phyloP scores from a whole-genome alignment of 2,329 filamentous ascomycete species.

The Laburnicola sp. region DNA sequence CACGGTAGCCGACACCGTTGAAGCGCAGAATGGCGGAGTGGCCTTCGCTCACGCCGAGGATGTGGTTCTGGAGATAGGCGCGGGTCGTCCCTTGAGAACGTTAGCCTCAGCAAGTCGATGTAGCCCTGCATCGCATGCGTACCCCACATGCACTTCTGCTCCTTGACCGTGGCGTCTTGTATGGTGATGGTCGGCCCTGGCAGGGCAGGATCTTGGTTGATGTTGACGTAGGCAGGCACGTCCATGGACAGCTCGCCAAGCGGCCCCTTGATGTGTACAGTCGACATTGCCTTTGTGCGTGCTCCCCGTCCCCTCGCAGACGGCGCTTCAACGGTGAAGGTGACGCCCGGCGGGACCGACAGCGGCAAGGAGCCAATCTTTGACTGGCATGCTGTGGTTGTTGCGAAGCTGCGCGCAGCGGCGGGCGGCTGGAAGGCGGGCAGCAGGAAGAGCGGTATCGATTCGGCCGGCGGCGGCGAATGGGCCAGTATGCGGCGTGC shows the following conservation, averaged over 20 bases:
- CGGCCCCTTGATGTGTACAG: conserved; percentile 77
- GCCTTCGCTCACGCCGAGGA: conserved; percentile 93
- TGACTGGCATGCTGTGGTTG: conserved; percentile 67
- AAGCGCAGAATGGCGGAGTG: conserved; percentile 91
- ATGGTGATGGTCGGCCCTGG: conserved; percentile 71
- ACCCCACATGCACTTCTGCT: conserved; percentile 98
- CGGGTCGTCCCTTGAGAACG: conserved; percentile 73
- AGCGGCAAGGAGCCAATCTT: conserved; percentile 76
- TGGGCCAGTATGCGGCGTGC: conserved; percentile 60
- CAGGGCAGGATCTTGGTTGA: conserved; percentile 67
- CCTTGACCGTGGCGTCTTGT: conserved; percentile 66
- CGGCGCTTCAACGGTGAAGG: conserved; percentile 68
- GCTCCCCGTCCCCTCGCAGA: conserved; percentile 63
- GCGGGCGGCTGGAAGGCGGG: conserved; percentile 64
- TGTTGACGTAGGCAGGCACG: conserved; percentile 75
- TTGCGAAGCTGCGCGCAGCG: conserved; percentile 67
- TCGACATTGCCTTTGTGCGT: conserved; percentile 64
- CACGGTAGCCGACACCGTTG: conserved; percentile 94
- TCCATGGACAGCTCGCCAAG: conserved; percentile 76
- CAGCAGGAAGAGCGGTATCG: conserved; percentile 72
- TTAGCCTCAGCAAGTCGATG: conserved; percentile 8
- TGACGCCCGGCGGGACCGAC: conserved; percentile 60
- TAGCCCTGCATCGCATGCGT: conserved; percentile 34
- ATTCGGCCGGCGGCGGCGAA: conserved; percentile 48
- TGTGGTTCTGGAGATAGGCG: conserved; percentile 85